These are phyloP conservation scores for Rhizopogon rudus DNA, from an alignment of 768 basidiomycete genomes.

Conservation along the genomic window DNA sequence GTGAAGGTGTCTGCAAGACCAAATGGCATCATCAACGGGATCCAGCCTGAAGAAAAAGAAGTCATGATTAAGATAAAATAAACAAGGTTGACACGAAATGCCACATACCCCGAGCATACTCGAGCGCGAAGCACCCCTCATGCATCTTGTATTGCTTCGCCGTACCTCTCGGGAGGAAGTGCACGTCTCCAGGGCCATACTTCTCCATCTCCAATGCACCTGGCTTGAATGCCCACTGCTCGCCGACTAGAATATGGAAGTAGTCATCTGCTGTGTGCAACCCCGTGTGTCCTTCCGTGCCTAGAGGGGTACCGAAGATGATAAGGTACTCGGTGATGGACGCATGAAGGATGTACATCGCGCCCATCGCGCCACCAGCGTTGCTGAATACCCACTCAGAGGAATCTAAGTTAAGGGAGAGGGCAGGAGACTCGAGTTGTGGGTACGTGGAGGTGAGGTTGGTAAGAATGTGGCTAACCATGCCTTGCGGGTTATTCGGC, in stretches of 20 bases:
- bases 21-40: conserved; percentile 94
- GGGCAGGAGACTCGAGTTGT: conserved; percentile 36
- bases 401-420: conserved; percentile 52
- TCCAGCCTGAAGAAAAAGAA: conserved; percentile 72
- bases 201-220: conserved; percentile 82
- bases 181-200: conserved; percentile 80
- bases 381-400: conserved; percentile 96
- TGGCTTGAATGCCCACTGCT: conserved; percentile 89
- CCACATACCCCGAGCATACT: conserved; percentile 82
- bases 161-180: conserved; percentile 75
- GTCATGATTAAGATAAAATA: neutral
- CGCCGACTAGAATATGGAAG: conserved; percentile 91
- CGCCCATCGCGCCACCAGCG: conserved; percentile 96
- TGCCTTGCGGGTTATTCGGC: conserved; percentile 59
- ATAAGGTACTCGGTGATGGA: conserved; percentile 96
- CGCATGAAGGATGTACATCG: conserved; percentile 97
- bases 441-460: conserved; percentile 78
- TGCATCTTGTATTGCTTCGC: conserved; percentile 99
- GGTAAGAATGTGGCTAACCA: conserved; percentile 77
- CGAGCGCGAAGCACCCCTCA: conserved; percentile 91
- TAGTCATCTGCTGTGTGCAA: conserved; percentile 97
- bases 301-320: conserved; percentile 93
- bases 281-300: conserved; percentile 95
- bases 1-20: conserved; percentile 81
- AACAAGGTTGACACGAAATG: neutral